phyloP scores from a whole-genome alignment of 2,329 filamentous ascomycete genomes.

The Thielaviopsis punctulata region DNA sequence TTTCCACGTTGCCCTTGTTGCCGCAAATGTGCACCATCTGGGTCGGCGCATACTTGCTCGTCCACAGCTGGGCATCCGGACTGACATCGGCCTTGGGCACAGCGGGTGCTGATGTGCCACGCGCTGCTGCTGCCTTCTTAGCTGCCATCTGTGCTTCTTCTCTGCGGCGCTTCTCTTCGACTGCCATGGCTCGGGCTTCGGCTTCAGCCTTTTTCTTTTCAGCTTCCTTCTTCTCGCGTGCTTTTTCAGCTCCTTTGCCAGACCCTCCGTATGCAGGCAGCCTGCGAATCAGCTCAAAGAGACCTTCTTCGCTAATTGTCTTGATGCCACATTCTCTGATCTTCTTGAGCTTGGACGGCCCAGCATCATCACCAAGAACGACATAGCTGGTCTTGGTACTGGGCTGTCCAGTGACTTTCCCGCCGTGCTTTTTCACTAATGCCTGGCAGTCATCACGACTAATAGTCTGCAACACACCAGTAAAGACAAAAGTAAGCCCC shows the following conservation, averaged over 20 bases:
- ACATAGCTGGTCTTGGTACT: slow-evolving; percentile 92
- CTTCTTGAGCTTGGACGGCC: slow-evolving; percentile 79
- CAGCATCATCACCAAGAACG: slow-evolving; percentile 77
- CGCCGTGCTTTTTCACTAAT: slow-evolving; percentile 83
- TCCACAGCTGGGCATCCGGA: slow-evolving; percentile 60
- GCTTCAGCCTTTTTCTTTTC: slow-evolving; percentile 70
- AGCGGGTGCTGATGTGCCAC: slow-evolving; percentile 22
- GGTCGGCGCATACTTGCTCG: slow-evolving; percentile 84
- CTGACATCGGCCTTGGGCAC: slow-evolving; percentile 22
- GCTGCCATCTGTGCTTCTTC: slow-evolving; percentile 34
- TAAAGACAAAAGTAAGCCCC: slow-evolving; percentile 88
- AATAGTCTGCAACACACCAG: slow-evolving; percentile 65
- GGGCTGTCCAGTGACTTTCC: slow-evolving; percentile 70
- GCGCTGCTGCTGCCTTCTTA: slow-evolving; percentile 22
- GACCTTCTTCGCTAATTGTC: slow-evolving; percentile 82
- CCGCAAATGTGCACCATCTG: slow-evolving; percentile 79
- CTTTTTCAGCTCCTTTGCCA: slow-evolving; percentile 73
- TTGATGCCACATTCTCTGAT: slow-evolving; percentile 67
- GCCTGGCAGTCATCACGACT: slow-evolving; percentile 71
- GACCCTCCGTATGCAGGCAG: slow-evolving; percentile 76
- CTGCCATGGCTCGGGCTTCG: slow-evolving; percentile 72
- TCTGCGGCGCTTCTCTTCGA: slow-evolving; percentile 49
- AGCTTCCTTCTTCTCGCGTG: slow-evolving; percentile 65
- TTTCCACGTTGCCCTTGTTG: slow-evolving; percentile 81
- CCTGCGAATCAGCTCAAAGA: slow-evolving; percentile 68